These are phyloP conservation scores for Xylariales sp. DNA, from an alignment of 2,329 filamentous ascomycete species.

Conservation along the genomic window DNA sequence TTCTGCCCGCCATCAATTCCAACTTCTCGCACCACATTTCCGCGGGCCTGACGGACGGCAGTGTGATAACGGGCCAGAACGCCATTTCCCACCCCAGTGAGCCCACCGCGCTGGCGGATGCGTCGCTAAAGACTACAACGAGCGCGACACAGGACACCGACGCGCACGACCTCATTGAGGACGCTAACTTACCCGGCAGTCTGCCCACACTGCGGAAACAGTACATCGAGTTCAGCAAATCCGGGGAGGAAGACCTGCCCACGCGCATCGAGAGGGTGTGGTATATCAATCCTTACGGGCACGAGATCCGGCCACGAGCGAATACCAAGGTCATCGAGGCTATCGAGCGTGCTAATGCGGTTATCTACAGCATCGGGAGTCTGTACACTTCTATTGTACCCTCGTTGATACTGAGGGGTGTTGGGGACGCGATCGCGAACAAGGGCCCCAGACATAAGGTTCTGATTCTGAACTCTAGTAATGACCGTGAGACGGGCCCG, in stretches of 20 bases:
- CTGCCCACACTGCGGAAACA: slow-evolving; percentile 74
- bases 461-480: slow-evolving; percentile 75
- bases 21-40: slow-evolving; percentile 96
- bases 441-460: slow-evolving; percentile 60
- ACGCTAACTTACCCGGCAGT: slow-evolving; percentile 76
- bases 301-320: slow-evolving; percentile 81
- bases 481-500: slow-evolving; percentile 84
- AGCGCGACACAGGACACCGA: slow-evolving; percentile 35
- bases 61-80: slow-evolving; percentile 83
- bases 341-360: slow-evolving; percentile 56
- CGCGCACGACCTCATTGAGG: slow-evolving; percentile 64
- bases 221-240: slow-evolving; percentile 79
- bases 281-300: slow-evolving; percentile 99
- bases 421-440: slow-evolving; percentile 55
- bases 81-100: slow-evolving; percentile 81
- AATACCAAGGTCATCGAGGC: slow-evolving; percentile 76
- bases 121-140: slow-evolving; percentile 11
- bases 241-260: slow-evolving; percentile 68
- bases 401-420: slow-evolving; percentile 70
- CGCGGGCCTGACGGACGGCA: slow-evolving; percentile 71
- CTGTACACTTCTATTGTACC: slow-evolving; percentile 88
- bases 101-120: slow-evolving; percentile 48
- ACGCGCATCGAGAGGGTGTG: slow-evolving; percentile 77
- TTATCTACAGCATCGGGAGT: slow-evolving; percentile 92
- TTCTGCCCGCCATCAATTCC: slow-evolving; percentile 87